These are phyloP conservation scores for Tetragonia tetragonoides DNA, from an alignment of 148 eudicot genomes.

Conservation along the genomic window DNA sequence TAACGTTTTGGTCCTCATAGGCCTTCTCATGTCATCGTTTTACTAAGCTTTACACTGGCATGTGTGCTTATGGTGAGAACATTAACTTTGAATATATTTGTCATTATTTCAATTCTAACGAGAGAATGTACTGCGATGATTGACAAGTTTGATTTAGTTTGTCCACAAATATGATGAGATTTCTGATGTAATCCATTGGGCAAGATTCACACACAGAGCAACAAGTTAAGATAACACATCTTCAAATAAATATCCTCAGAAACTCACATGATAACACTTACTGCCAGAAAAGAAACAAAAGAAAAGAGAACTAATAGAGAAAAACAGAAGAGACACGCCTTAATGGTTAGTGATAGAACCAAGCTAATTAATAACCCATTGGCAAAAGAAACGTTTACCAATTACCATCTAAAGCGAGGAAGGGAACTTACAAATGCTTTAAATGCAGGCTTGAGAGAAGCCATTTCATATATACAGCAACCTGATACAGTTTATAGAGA, in stretches of 20 bases:
- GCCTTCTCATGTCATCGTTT: neutral
- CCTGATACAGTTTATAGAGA: conserved; percentile 45
- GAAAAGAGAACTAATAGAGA: neutral
- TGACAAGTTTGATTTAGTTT: neutral
- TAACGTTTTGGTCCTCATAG: neutral
- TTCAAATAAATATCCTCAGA: neutral
- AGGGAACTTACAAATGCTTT: conserved; percentile 90
- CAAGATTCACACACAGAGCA: neutral
- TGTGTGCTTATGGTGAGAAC: neutral
- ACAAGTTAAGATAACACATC: neutral
- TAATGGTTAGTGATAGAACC: neutral
- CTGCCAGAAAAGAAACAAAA: neutral
- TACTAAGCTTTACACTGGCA: too few species aligned
- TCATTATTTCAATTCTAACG: neutral
- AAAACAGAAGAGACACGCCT: neutral
- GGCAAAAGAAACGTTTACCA: neutral
- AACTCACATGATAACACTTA: neutral
- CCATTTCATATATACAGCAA: conserved; percentile 95
- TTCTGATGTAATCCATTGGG: neutral
- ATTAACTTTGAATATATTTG: neutral
- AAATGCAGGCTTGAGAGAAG: conserved; percentile 85
- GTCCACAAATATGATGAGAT: neutral
- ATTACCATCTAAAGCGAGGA: neutral
- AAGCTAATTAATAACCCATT: neutral
- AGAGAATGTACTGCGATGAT: neutral